Conservation (phyloP, 2,329 filamentous ascomycete species). For the Fusarium sp. region DNA sequence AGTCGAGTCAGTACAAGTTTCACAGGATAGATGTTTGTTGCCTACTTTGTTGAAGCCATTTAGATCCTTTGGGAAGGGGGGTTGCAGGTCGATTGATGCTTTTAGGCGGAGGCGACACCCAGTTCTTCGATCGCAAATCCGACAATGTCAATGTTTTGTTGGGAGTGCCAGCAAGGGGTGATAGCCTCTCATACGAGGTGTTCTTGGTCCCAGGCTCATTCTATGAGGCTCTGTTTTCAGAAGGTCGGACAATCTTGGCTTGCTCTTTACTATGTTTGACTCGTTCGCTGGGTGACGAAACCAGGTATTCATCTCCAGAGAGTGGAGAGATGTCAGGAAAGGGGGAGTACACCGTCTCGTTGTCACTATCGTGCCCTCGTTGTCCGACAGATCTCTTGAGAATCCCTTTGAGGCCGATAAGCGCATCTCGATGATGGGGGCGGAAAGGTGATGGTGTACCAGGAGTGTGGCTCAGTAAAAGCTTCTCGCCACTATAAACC, state of each 20-base stretch:
- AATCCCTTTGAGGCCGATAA: conserved; percentile 42
- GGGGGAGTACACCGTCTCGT: background rate
- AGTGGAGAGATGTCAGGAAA: conserved; percentile 15
- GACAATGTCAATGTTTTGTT: conserved; percentile 14
- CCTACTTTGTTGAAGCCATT: conserved; percentile 40
- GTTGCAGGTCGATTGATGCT: background rate
- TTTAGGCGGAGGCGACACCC: conserved; percentile 9
- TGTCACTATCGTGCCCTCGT: background rate
- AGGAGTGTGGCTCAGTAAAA: conserved; percentile 6
- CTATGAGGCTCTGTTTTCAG: conserved; percentile 18
- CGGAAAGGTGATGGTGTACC: conserved; percentile 26
- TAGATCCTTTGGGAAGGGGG: conserved; percentile 1
- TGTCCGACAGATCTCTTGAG: conserved; percentile 27
- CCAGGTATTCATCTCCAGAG: conserved; percentile 3
- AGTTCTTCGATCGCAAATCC: conserved; percentile 10
- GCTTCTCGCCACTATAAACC: conserved; percentile 35
- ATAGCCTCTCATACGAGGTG: background rate
- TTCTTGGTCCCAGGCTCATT: conserved; percentile 9
- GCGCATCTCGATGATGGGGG: conserved; percentile 37
- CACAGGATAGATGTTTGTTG: background rate
- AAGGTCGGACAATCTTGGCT: conserved; percentile 21
- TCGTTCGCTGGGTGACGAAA: conserved; percentile 37
- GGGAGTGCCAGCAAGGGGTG: background rate
- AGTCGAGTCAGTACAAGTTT: conserved; percentile 18
- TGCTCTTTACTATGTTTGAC: conserved; percentile 31